A percentile compares a stretch with the other conserved stretches of the same genome.
These are phyloP conservation scores for Gossypium mustelinum DNA, from an alignment of 345 rosid species.

Conservation along the genomic window DNA sequence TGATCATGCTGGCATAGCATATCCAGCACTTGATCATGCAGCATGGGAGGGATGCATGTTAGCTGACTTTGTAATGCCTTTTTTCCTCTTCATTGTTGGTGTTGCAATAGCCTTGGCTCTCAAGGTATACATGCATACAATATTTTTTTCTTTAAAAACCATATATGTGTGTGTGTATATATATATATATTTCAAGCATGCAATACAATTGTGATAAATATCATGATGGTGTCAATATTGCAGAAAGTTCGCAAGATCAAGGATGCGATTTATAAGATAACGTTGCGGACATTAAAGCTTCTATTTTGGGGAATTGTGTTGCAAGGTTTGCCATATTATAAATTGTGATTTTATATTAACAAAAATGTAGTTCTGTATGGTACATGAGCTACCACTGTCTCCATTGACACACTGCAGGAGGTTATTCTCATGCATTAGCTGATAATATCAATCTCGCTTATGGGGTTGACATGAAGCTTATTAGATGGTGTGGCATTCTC, in stretches of 20 bases:
- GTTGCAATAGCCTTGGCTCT: too few species aligned
- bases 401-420: slow-evolving; percentile 33
- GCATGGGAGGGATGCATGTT: slow-evolving; percentile 59
- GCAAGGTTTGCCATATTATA: slow-evolving; percentile 38
- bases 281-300: slow-evolving; percentile 59
- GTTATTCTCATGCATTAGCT: slow-evolving; percentile 58
- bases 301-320: slow-evolving; percentile 63
- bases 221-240: not conserved
- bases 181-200: too few species aligned
- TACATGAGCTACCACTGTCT: not conserved
- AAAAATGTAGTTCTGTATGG: not conserved
- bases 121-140: too few species aligned
- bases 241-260: slow-evolving; percentile 42
- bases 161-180: too few species aligned
- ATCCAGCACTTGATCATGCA: slow-evolving; percentile 48
- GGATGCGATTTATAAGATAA: slow-evolving; percentile 45
- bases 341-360: not conserved
- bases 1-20: slow-evolving; percentile 53
- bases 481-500: slow-evolving; percentile 66
- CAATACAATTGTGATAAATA: too few species aligned
- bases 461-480: slow-evolving; percentile 59
- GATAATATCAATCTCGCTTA: slow-evolving; percentile 32
- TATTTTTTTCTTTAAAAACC: too few species aligned
- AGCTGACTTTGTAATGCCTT: too few species aligned
- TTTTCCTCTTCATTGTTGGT: too few species aligned